Evolutionary conservation across 345 rosid genomes (phyloP).

Genomic region (Lenwebbia sp.): DNA sequence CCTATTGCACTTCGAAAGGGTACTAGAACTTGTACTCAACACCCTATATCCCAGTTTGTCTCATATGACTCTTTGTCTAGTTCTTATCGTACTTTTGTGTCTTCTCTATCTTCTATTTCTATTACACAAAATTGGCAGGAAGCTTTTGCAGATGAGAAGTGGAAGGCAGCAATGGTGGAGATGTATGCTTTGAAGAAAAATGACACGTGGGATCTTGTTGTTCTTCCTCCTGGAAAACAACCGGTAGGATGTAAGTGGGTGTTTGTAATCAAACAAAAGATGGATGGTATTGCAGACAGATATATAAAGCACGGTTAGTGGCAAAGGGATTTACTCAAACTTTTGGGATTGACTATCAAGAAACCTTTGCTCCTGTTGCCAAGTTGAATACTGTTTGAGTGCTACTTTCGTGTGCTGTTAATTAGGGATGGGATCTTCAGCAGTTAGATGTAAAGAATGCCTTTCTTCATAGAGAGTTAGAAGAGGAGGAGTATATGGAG

Average conservation of each 20-base stretch:
- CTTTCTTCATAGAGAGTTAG: neutral
- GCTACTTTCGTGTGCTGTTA: neutral
- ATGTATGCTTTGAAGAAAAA: neutral
- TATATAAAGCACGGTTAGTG: neutral
- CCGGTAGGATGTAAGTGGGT: neutral
- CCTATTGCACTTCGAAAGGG: no score
- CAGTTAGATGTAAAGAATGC: neutral
- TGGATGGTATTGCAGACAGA: neutral
- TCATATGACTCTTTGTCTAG: no score
- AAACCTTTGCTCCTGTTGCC: neutral
- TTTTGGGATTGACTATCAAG: neutral
- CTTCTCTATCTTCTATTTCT: no score
- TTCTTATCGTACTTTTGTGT: no score
- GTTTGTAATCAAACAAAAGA: neutral
- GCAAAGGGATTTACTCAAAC: neutral
- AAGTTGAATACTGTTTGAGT: neutral
- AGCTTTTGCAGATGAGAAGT: no score
- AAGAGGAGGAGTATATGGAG: neutral
- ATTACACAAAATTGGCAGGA: no score
- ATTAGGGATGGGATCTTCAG: neutral
- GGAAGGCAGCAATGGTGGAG: no score
- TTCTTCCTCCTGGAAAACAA: neutral
- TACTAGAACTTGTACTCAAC: no score
- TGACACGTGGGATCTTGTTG: neutral
- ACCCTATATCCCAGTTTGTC: no score